Percentiles rank a stretch among this genome's conserved stretches.
Conservation (phyloP, 2,329 filamentous ascomycete genomes). For the Coleophoma eucalyptorum region DNA sequence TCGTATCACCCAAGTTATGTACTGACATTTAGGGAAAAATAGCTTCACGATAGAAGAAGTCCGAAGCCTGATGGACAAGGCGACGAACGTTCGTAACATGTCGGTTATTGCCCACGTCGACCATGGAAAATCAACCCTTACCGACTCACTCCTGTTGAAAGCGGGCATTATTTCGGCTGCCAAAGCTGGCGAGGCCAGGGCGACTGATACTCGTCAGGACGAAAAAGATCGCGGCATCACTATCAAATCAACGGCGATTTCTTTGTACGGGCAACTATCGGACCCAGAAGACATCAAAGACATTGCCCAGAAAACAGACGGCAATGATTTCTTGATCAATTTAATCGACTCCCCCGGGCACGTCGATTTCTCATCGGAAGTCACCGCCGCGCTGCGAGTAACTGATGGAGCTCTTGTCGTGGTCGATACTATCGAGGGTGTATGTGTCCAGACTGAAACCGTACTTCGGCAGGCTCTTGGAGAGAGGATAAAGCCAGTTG, state of each 20-base stretch:
- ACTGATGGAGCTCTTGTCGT: constrained; percentile 99
- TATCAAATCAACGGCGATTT: constrained; percentile 99
- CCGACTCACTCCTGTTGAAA: constrained; percentile 98
- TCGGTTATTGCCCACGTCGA: constrained; percentile 99
- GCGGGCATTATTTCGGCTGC: constrained; percentile 98
- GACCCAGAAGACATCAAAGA: constrained; percentile 90
- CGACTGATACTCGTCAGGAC: constrained; percentile 94
- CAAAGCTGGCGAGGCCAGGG: constrained; percentile 93
- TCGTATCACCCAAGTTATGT: neutral
- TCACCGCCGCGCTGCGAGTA: constrained; percentile 98
- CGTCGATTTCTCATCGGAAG: constrained; percentile 99
- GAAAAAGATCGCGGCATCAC: constrained; percentile 99
- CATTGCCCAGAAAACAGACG: constrained; percentile 82
- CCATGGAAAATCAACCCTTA: constrained; percentile 99
- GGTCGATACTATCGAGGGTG: constrained; percentile 99
- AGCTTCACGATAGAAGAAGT: constrained; percentile 99
- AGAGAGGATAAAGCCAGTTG: constrained; percentile 99
- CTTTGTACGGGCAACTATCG: constrained; percentile 82
- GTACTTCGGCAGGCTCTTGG: constrained; percentile 97
- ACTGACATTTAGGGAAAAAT: constrained; percentile 30
- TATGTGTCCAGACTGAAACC: constrained; percentile 99
- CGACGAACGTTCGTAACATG: constrained; percentile 85
- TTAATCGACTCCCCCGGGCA: constrained; percentile 99
- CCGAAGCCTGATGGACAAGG: constrained; percentile 74
- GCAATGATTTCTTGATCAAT: constrained; percentile 99